Base-by-base conservation (phyloP, 805 yeast species). In the Wickerhamomyces alni region DNA sequence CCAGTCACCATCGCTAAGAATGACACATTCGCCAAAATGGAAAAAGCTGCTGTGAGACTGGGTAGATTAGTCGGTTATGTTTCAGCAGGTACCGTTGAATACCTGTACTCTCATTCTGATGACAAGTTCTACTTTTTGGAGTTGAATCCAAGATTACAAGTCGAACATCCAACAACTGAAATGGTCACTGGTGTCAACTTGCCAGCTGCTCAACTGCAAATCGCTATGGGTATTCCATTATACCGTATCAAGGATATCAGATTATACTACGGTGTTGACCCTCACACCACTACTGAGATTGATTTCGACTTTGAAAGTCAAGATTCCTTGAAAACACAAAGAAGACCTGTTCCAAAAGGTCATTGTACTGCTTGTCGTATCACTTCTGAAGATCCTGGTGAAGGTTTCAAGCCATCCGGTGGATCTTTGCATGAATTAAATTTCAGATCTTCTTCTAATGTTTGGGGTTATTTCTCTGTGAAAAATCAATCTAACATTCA, bases 151-250 rank as follows among this genome's bases (percentile, higher is more conserved):
- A 86, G 99, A 74, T 75, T 93, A 63, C 99, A 93, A 73, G 99
- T 93, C 44, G 99, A 93, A 75, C 99, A 93, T 74, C 99, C 99
- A 57, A 93, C 99, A 33, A 93, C 99, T 30, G 99, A 93, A 70
- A 93, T 93, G 99, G 99, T 88, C 41, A 83, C 95, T 18, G 99
- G 99, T 50, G 97, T 93, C 39, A 94, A 93, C 61, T 74, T 93
- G 61, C 99, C 99, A 22, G 95, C 97, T 42, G 96, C 99, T 29
- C 99, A 93, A 70, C 77, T 93, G 51, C 99, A 93, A 69, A 87
- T 93, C 66, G 98, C 99, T 47, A 93, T 93, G 99, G 99, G 99
- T 77, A 78, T 93, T 44, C 98, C 99, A 49, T 80, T 93, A 74
- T 94, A 93, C 65, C 77, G 95, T 68, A 84, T 93, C 54, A 77